phyloP scores from a whole-genome alignment of 495 filamentous ascomycete species.

The Daldinia concentrica region DNA sequence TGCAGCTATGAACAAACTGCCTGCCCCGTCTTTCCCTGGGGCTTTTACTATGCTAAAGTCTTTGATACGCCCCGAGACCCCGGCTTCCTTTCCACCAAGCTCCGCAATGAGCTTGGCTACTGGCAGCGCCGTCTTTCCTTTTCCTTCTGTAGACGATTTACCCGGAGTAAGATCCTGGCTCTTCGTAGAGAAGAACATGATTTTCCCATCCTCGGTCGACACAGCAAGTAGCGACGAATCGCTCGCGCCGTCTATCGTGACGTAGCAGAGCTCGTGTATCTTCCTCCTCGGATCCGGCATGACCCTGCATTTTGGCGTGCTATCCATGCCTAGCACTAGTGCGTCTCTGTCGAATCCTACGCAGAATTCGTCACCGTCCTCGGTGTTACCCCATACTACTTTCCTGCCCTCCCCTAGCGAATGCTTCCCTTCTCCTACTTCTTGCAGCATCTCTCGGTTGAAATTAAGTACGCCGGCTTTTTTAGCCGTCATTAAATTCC shows the following conservation, averaged over 20 bases:
- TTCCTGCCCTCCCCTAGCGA: slow-evolving; percentile 83
- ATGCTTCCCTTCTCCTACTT: slow-evolving; percentile 78
- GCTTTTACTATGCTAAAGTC: slow-evolving; percentile 77
- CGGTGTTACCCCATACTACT: slow-evolving; percentile 79
- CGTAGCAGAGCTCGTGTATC: slow-evolving; percentile 81
- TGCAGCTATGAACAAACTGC: slow-evolving; percentile 69
- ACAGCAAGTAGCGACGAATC: slow-evolving; percentile 69
- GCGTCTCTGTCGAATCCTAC: slow-evolving; percentile 89
- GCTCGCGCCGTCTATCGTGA: slow-evolving; percentile 58
- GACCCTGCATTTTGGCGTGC: slow-evolving; percentile 76
- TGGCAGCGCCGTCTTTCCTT: slow-evolving; percentile 52
- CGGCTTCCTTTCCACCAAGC: slow-evolving; percentile 76
- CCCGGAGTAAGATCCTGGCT: slow-evolving; percentile 46
- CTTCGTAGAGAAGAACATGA: slow-evolving; percentile 83
- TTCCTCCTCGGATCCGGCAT: slow-evolving; percentile 76
- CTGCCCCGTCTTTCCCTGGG: slow-evolving; percentile 49
- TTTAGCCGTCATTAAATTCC: slow-evolving; percentile 96
- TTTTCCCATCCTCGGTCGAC: slow-evolving; percentile 91
- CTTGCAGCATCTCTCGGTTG: slow-evolving; percentile 68
- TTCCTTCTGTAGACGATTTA: slow-evolving; percentile 29
- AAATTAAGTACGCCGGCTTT: slow-evolving; percentile 94
- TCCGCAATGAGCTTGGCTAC: slow-evolving; percentile 71
- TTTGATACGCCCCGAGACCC: slow-evolving; percentile 78
- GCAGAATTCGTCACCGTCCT: slow-evolving; percentile 79
- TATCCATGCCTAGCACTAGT: slow-evolving; percentile 87